Conservation (phyloP, 202 grass and related monocot species). For the Carex arenaria region DNA sequence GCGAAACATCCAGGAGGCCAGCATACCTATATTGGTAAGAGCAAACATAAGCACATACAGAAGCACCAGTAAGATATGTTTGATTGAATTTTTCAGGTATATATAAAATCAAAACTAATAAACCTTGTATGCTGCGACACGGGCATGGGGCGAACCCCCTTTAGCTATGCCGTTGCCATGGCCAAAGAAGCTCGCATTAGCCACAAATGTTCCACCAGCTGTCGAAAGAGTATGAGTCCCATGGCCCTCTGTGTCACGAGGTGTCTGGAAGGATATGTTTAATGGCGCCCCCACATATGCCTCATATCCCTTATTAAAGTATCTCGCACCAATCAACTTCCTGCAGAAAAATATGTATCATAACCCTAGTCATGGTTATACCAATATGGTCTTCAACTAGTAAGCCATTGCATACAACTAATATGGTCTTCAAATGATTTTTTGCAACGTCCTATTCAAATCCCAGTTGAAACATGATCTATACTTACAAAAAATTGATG, state of each 20-base stretch:
- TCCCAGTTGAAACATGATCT: too few species aligned
- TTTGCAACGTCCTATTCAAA: too few species aligned
- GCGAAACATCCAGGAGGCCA: constrained; percentile 53
- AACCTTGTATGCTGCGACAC: constrained; percentile 66
- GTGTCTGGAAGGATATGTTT: constrained; percentile 27
- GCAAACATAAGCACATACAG: not conserved
- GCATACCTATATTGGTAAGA: constrained; percentile 24
- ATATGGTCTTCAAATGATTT: too few species aligned
- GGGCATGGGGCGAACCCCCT: constrained; percentile 55
- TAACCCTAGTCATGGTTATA: not conserved
- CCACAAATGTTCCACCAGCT: constrained; percentile 42
- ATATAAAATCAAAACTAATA: not conserved
- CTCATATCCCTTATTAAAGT: constrained; percentile 56
- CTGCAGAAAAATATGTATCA: constrained; percentile 15
- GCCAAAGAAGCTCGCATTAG: constrained; percentile 33
- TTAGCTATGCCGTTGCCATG: constrained; percentile 51
- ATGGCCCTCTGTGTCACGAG: constrained; percentile 64
- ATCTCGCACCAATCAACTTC: constrained; percentile 84
- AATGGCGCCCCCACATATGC: not conserved
- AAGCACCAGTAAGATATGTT: not conserved
- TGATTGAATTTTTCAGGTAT: constrained; percentile 8
- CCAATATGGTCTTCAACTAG: too few species aligned
- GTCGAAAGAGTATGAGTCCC: constrained; percentile 60
- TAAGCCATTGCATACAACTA: not conserved
- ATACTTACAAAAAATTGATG: too few species aligned